Evolutionary conservation across 257 asterid species (phyloP).

Genomic region (Solanum peruvianum): DNA sequence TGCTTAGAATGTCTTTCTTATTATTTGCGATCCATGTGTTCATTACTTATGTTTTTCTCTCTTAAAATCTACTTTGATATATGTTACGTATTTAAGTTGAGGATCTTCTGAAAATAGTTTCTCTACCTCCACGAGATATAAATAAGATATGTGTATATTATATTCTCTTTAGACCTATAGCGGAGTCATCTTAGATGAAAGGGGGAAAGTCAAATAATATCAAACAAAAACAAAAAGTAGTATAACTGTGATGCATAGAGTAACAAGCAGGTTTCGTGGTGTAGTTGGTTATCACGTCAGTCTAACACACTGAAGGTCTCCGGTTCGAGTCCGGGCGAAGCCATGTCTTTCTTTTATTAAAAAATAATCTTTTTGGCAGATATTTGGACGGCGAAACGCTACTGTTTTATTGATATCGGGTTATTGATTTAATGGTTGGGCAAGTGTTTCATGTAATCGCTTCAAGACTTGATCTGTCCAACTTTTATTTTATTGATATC

Average conservation of each 20-base stretch:
- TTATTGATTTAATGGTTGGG: too few species aligned
- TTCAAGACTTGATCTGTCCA: too few species aligned
- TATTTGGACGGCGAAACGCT: too few species aligned
- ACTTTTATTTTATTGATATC: too few species aligned
- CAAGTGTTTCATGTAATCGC: too few species aligned
- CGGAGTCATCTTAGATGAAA: neutral
- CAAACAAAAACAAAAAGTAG: too few species aligned
- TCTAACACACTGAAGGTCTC: constrained; percentile 90
- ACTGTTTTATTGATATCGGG: too few species aligned
- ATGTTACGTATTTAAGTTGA: neutral
- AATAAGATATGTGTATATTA: too few species aligned
- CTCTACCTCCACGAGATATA: fast-evolving
- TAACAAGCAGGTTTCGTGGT: constrained; percentile 41
- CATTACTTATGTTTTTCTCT: neutral
- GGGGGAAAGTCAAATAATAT: neutral
- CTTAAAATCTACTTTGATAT: neutral
- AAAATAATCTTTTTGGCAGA: too few species aligned
- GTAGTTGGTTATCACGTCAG: constrained; percentile 89
- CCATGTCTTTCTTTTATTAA: neutral
- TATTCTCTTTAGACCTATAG: neutral
- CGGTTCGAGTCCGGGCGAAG: constrained; percentile 69
- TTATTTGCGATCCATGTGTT: neutral
- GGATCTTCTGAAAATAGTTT: neutral
- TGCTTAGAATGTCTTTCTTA: too few species aligned
- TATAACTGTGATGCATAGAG: neutral